Evolutionary conservation across 2,329 filamentous ascomycete genomes (phyloP).

Genomic region (Aspergillus tamarii): DNA sequence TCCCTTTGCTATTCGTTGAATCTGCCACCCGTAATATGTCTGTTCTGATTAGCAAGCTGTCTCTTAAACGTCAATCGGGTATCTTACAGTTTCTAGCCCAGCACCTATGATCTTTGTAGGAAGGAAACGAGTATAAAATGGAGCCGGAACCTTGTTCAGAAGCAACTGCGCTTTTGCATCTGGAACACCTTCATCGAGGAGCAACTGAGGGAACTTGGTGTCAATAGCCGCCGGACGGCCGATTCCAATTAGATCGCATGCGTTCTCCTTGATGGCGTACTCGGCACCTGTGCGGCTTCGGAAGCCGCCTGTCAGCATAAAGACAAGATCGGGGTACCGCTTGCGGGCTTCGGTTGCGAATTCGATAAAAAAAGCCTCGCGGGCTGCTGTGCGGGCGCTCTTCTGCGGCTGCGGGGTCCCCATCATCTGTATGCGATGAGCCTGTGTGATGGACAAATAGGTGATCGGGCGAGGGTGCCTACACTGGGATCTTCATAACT

Average conservation of each 20-base stretch:
- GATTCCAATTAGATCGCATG: slow-evolving; percentile 56
- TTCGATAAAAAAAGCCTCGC: slow-evolving; percentile 71
- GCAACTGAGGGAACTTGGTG: slow-evolving; percentile 43
- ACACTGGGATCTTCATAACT: slow-evolving; percentile 59
- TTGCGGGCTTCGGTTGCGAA: slow-evolving; percentile 60
- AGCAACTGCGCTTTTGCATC: slow-evolving; percentile 29
- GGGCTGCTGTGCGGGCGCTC: slow-evolving; percentile 52
- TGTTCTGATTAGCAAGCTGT: slow-evolving; percentile 6
- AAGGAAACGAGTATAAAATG: slow-evolving; percentile 28
- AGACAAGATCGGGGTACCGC: slow-evolving; percentile 47
- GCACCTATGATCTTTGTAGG: slow-evolving; percentile 31
- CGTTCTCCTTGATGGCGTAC: slow-evolving; percentile 49
- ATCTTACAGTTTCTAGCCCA: slow-evolving; percentile 36
- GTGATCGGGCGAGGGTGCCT: slow-evolving; percentile 21
- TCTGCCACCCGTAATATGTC: slow-evolving; percentile 32
- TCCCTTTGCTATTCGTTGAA: slow-evolving; percentile 31
- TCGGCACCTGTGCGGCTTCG: slow-evolving; percentile 56
- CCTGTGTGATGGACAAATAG: background rate
- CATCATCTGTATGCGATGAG: slow-evolving; percentile 36
- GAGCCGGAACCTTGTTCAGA: slow-evolving; percentile 29
- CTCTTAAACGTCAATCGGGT: background rate
- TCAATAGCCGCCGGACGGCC: slow-evolving; percentile 51
- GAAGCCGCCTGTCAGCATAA: slow-evolving; percentile 68
- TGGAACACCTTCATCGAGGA: slow-evolving; percentile 33
- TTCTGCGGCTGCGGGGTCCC: slow-evolving; percentile 26